Conservation (phyloP, 805 yeast genomes). For the Ogataea salicorniae region DNA sequence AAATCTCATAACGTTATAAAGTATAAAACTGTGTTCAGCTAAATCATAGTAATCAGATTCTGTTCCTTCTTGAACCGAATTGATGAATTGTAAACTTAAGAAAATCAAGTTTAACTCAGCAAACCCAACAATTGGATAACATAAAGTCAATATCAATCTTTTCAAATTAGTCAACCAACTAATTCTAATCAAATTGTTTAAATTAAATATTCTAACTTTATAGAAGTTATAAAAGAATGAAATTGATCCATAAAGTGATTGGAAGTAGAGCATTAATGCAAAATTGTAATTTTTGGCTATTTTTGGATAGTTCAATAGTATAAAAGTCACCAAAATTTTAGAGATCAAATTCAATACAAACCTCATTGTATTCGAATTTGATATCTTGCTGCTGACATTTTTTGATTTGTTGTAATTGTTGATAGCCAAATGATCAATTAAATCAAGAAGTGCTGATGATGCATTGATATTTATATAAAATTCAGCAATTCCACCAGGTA, state of each 20-base stretch:
- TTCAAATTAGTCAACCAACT: conserved; percentile 14
- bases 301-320: conserved; percentile 24
- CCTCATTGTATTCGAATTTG: conserved; percentile 4
- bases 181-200: conserved; percentile 4
- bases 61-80: conserved; percentile 1
- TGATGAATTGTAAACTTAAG: conserved; percentile 16
- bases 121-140: conserved; percentile 18
- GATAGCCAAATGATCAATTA: conserved; percentile 15
- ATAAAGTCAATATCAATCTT: conserved; percentile 10
- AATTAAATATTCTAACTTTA: conserved; percentile 24
- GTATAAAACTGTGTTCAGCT: conserved; percentile 6
- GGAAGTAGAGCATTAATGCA: conserved; percentile 17
- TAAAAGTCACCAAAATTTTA: conserved; percentile 12
- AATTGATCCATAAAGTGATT: conserved; percentile 18
- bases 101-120: conserved; percentile 21
- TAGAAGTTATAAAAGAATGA: conserved; percentile 24
- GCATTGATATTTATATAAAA: conserved; percentile 35
- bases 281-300: conserved; percentile 22
- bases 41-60: conserved; percentile 13
- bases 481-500: conserved; percentile 71
- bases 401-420: conserved; percentile 2
- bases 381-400: conserved; percentile 6
- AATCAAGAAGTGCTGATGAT: conserved; percentile 13
- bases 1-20: neutral
- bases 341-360: conserved; percentile 9